A percentile compares a stretch with the other conserved stretches of the same genome.
These are phyloP conservation scores for Pseudoperonospora humuli DNA, from an alignment of 352 stramenopile species.

Conservation along the genomic window DNA sequence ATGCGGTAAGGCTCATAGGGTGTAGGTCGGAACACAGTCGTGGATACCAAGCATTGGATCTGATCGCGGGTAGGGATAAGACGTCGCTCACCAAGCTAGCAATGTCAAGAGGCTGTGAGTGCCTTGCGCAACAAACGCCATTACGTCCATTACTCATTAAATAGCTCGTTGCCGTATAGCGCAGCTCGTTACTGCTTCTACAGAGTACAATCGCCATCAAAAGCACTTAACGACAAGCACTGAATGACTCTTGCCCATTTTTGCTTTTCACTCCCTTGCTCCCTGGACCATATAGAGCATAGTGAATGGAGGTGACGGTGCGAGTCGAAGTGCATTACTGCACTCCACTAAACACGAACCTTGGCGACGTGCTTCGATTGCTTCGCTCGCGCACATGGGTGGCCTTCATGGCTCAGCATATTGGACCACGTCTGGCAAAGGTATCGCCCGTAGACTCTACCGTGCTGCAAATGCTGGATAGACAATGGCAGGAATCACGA, in stretches of 20 bases:
- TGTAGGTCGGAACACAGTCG: no score
- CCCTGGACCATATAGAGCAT: no score
- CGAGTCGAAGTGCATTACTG: constrained; percentile 56
- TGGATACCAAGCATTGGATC: no score
- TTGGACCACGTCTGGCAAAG: constrained; percentile 47
- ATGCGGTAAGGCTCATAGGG: no score
- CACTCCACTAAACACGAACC: constrained; percentile 29
- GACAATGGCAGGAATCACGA: constrained; percentile 6
- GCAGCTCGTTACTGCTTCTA: no score
- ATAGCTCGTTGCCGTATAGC: no score
- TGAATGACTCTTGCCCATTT: constrained; percentile 17
- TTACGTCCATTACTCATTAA: constrained; percentile 22
- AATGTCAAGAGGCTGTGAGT: no score
- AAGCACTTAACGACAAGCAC: no score
- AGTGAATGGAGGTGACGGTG: constrained; percentile 42
- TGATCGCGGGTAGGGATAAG: no score
- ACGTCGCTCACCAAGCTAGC: no score
- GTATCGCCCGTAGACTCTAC: constrained; percentile 33
- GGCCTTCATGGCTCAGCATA: constrained; percentile 51
- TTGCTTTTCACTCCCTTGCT: constrained; percentile 9
- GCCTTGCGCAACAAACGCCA: constrained; percentile 4
- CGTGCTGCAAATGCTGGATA: constrained; percentile 26
- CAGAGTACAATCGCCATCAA: no score
- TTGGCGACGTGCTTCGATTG: constrained; percentile 49
- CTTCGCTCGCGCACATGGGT: constrained; percentile 48